Base-by-base conservation (phyloP, 306 rosid species). In the Erythrophleum fordii region DNA sequence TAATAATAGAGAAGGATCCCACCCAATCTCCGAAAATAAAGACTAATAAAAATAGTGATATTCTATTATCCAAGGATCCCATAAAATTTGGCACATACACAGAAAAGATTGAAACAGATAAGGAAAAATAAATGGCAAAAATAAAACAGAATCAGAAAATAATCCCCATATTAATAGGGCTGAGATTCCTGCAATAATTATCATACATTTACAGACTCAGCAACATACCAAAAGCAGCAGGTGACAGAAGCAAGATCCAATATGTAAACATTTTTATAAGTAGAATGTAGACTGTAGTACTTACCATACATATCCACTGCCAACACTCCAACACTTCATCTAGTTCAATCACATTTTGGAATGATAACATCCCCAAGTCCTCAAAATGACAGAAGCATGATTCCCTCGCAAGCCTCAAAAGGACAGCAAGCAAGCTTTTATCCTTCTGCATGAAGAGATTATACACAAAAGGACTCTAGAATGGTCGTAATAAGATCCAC, bases 361-460 rank as follows among this genome's bases (percentile, higher is more conserved):
- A 35, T 29, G 75, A 42, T 34, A 59, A 61, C 10, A 34, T 72
- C 80, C 81, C 69, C 29, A 13, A 76, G 22, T 58, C 73, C 68
- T 52, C 77, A 35, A 69, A 80, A 56, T 17, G 60, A 70, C 64
- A 62, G 26, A 52, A 84, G 44, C 58, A 41, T 29, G 35, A 41
- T 69, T 68, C 75, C 61, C 65, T 35, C 23, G 42, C 67, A 70
- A 28, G 62, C 75, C 70, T 49, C 39, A 25, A 68, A 75, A 16
- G 22, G 29, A 39, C 45, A 18, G 52, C 51, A 46, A 16, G 11
- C 62, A 53, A 22, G n/a, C 34, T 45, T 35, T 46, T 14, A 53
- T 82, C 72, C 35, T 59, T 69, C 25, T n/a, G 17, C 44, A 52
- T 18, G 67, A 66, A 35, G 49, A 56, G 59, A 20, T 16, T 13